Evolutionary conservation across 495 filamentous ascomycete species (phyloP), one percentile per base, ranked within the genome.

Genomic region (Penicillium goetzii): DNA sequence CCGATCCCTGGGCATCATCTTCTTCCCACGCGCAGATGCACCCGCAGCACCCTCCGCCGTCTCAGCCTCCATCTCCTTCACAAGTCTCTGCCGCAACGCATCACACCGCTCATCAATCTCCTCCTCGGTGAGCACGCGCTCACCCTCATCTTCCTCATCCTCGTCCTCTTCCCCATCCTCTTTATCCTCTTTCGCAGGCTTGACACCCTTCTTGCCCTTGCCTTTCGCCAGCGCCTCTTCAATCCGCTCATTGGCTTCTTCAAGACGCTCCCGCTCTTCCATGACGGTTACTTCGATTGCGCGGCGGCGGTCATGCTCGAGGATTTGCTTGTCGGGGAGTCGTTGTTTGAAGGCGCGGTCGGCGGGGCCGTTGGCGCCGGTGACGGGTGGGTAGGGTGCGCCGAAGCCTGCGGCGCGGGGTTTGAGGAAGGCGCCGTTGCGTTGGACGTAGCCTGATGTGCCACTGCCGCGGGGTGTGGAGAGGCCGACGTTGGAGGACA

Each of bases 401-500:
- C 76, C 76, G 70, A 78, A 78, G 49, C 79, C 79, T 26, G 72
- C 72, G 67, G 81, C 81, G 79, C 93, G 93, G 12, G 90, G 92
- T 66, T 84, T 88, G 57, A 96, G 86, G 80, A 95, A 88, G 9
- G 96, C 94, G 61, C 88, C 84, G 79, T 98, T 99, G 71, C 91
- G 91, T 73, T 97, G 94, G 57, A 99, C 93, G 80, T 97, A 98
- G 72, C 96, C 96, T 4, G 92, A 97, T 62, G 96, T 99, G 59
- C 95, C 95, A 68, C 88, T 92, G 60, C 96, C 96, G 64, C 96
- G 90, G 7, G 96, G 96, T 23, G 96, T 99, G 56, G 90, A 84
- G 71, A 99, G 92, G 63, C 96, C 96, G 78, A 99, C 96, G 82
- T 99, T 99, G 62, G 92, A 93, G 60, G 94, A 94, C 95, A 98